Base-by-base conservation (phyloP, 2,329 filamentous ascomycete genomes). In the Juglanconis oblonga region DNA sequence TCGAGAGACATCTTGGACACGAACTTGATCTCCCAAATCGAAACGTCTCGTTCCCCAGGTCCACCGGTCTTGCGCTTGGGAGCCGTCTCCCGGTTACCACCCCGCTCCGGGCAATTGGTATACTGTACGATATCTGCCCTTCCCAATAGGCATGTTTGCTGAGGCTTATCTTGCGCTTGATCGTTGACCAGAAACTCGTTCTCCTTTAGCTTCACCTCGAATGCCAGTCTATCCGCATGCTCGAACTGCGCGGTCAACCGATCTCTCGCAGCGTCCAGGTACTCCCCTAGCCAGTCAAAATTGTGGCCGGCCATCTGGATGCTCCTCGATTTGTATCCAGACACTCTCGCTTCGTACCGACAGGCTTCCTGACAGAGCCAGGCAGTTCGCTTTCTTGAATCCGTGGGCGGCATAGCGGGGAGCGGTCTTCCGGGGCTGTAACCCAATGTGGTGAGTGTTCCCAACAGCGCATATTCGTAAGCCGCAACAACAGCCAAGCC, bases 1-100 rank as follows among this genome's bases (percentile, higher is more conserved):
- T 62, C 56, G 9, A 52, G 49, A 2, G 62, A 62, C 14, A 66
- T 62, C 42, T 62, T 29, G 14, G 52, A 49, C 1, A 63, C 62
- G 42, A 66, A 66, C 33, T 66, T 66, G 51, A 66, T 63, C 56
- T 66, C 64, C 64, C 64, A 66, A 42, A 66, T 49, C 7, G 53
- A 54, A 4, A 58, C 57, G 24, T 24, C 24, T 24, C 24, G 24
- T 32, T 29, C 55, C 7, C 55, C 35, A n/a, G 13, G 11, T 31
- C 24, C 9, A 4, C 4, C 17, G 17, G 45, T 32, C 8, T 35
- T 24, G 24, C 24, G 24, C 24, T 24, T 24, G 24, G 24, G 24
- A 24, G 24, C 24, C 24, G 17, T 10, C 40, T 17, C 10, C 11
- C 40, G 4, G 45, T 49, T 29, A 10, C 45, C 4, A 29, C n/a